Conservation (phyloP, 1,284 basidiomycete genomes). For the Irpex sp. region DNA sequence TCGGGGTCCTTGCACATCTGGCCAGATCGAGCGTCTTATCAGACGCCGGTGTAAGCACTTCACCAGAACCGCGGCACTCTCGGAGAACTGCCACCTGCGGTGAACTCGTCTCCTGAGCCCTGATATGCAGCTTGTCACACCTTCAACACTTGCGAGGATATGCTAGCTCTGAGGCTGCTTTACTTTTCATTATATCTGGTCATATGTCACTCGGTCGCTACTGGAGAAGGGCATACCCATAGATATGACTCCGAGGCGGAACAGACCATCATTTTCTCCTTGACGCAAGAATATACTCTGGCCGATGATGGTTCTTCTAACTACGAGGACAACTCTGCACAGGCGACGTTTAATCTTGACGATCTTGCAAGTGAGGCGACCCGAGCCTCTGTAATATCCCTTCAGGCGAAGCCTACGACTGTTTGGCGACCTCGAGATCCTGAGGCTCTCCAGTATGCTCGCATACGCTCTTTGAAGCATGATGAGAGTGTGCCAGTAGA, state of each 20-base stretch:
- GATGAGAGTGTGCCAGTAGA: conserved; percentile 45
- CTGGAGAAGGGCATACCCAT: not conserved
- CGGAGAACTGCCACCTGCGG: not conserved
- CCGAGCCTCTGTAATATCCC: not conserved
- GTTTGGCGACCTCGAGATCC: conserved; percentile 57
- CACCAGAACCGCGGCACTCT: too few species aligned
- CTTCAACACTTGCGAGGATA: not conserved
- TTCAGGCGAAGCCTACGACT: conserved; percentile 34
- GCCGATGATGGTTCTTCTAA: not conserved
- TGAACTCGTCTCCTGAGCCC: not conserved
- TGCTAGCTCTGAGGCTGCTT: not conserved
- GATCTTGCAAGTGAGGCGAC: not conserved
- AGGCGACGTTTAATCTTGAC: not conserved
- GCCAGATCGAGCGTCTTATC: not conserved
- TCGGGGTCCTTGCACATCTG: not conserved
- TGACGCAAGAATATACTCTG: not conserved
- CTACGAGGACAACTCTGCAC: not conserved
- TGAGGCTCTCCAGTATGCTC: conserved; percentile 43
- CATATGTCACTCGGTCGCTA: too few species aligned
- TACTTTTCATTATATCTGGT: too few species aligned
- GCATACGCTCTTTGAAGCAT: conserved; percentile 42
- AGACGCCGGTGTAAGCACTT: not conserved
- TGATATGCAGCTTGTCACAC: not conserved
- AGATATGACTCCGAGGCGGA: too few species aligned
- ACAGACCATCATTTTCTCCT: not conserved